Percentiles rank a stretch among this genome's conserved stretches.
These are phyloP conservation scores for Gaeumannomyces sp. DNA, from an alignment of 2,329 filamentous ascomycete genomes.

Conservation along the genomic window DNA sequence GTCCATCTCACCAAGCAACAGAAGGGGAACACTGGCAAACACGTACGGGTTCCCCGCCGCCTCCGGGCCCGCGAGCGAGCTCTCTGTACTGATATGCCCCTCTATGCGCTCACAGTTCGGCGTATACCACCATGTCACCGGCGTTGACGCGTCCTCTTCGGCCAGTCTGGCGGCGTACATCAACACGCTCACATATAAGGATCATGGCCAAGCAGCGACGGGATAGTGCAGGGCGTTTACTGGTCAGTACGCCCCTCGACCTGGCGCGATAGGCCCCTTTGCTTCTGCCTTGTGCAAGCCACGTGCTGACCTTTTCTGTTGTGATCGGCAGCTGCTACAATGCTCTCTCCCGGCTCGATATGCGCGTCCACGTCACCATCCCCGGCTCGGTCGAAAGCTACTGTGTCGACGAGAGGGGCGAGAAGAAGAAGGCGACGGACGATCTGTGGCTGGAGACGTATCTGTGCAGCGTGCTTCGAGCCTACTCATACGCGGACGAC, in stretches of 20 bases:
- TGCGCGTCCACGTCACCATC: conserved; percentile 97
- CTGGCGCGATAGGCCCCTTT: conserved; percentile 2
- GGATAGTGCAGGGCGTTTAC: conserved; percentile 87
- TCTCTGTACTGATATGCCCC: conserved; percentile 14
- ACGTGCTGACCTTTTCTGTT: conserved; percentile 13
- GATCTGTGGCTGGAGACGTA: conserved; percentile 97
- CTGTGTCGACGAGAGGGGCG: conserved; percentile 92
- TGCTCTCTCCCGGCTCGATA: conserved; percentile 95
- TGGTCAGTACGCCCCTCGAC: conserved; percentile 53
- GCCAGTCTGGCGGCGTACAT: conserved; percentile 96
- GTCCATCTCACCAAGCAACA: conserved; percentile 85
- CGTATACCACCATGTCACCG: conserved; percentile 96
- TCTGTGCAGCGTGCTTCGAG: conserved; percentile 85
- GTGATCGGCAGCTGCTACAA: conserved; percentile 70
- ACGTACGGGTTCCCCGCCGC: conserved; percentile 28
- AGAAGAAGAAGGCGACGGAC: conserved; percentile 88
- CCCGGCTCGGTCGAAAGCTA: conserved; percentile 95
- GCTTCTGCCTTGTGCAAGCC: neutral
- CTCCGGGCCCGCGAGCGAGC: conserved; percentile 5
- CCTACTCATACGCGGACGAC: conserved; percentile 95
- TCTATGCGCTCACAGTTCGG: conserved; percentile 55
- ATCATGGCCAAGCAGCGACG: conserved; percentile 65
- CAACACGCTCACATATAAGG: conserved; percentile 90
- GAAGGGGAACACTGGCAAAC: conserved; percentile 50
- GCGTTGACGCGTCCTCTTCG: conserved; percentile 93